Conservation (phyloP, 805 yeast genomes). For the Candida sanyiensis region DNA sequence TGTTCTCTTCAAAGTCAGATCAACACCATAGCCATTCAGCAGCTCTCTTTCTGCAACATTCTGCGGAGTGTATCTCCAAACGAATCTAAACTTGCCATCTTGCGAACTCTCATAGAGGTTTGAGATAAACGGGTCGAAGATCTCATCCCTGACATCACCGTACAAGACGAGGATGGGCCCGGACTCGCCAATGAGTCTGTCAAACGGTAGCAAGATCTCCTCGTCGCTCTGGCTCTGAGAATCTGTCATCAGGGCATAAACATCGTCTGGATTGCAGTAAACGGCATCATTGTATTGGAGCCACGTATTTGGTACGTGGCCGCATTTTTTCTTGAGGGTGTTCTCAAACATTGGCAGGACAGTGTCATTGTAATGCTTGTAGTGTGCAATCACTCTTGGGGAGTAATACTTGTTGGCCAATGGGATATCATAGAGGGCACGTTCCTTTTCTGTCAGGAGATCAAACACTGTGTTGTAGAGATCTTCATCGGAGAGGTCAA, state of each 20-base stretch:
- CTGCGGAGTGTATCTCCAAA: slow-evolving; percentile 64
- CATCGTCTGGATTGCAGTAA: slow-evolving; percentile 64
- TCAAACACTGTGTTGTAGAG: slow-evolving; percentile 16
- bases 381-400: slow-evolving; percentile 65
- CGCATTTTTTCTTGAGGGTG: slow-evolving; percentile 21
- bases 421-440: slow-evolving; percentile 21
- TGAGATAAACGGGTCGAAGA: slow-evolving; percentile 51
- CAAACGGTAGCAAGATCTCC: slow-evolving; percentile 38
- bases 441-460: slow-evolving; percentile 16
- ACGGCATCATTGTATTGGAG: slow-evolving; percentile 44
- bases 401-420: slow-evolving; percentile 38
- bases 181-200: slow-evolving; percentile 55
- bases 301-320: slow-evolving; percentile 38
- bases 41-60: slow-evolving; percentile 22
- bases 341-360: slow-evolving; percentile 27
- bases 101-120: slow-evolving; percentile 54
- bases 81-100: slow-evolving; percentile 62
- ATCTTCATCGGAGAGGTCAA: slow-evolving; percentile 14
- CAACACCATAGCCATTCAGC: slow-evolving; percentile 62
- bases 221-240: slow-evolving; percentile 15
- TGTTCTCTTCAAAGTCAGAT: slow-evolving; percentile 55
- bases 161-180: slow-evolving; percentile 58
- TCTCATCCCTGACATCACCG: slow-evolving; percentile 50
- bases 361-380: slow-evolving; percentile 39
- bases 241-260: slow-evolving; percentile 70